Evolutionary conservation across 1,139 yeast species (phyloP).

Genomic region (Candida labiduridarum): DNA sequence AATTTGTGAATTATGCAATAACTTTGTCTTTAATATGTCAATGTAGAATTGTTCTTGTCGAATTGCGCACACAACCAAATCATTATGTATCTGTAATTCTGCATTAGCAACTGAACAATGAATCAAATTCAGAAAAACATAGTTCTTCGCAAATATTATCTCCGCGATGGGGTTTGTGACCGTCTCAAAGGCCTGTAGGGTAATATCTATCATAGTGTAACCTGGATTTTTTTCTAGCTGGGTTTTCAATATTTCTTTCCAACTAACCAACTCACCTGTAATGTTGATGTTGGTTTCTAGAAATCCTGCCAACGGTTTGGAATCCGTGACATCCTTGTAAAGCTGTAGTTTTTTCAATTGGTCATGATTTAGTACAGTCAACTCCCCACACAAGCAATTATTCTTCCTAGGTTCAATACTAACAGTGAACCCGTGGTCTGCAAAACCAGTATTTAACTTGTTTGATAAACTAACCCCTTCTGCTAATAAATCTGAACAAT

Average conservation of each 20-base stretch:
- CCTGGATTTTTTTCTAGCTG: not conserved
- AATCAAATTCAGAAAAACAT: conserved; percentile 1
- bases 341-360: conserved; percentile 3
- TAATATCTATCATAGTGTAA: not conserved
- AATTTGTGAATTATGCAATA: conserved; percentile 1
- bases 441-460: conserved; percentile 1
- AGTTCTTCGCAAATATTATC: conserved; percentile 1
- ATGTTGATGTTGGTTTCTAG: not conserved
- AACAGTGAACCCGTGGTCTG: conserved; percentile 1
- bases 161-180: not conserved
- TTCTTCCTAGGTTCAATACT: not conserved
- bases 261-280: not conserved
- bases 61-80: conserved; percentile 2
- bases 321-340: conserved; percentile 1
- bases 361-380: conserved; percentile 1
- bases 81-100: not conserved
- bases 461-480: conserved; percentile 1
- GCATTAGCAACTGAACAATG: conserved; percentile 1
- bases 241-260: not conserved
- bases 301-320: conserved; percentile 1
- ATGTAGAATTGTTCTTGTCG: conserved; percentile 5
- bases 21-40: not conserved
- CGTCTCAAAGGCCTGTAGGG: not conserved
- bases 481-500: not conserved
- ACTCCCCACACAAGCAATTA: not conserved